Base-by-base conservation (phyloP, 371 early-diverging fungal genomes). In the Umbelopsis sp. region DNA sequence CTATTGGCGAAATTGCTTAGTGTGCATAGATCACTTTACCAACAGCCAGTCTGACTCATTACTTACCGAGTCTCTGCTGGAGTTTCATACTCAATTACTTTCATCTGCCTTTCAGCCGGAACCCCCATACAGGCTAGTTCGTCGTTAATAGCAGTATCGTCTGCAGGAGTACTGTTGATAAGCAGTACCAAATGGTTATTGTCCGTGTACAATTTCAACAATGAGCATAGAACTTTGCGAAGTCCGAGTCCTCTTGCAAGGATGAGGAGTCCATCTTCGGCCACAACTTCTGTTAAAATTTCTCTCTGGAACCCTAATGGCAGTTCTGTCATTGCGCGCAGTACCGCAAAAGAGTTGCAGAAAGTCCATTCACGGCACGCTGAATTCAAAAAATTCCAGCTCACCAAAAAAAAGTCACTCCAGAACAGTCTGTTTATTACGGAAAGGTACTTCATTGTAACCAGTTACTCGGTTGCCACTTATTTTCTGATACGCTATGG, bases 221-320 rank as follows among this genome's bases (percentile, higher is more conserved):
- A 83, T 53, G 87, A 76, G 16, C 88, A 85, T 24, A 96, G 76
- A 11, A 96, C 82, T 25, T 77, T 79, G 35, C 85, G 76, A n/a
- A 94, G 79, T 5, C 95, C 94, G 0, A 98, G 84, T 0, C 98
- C 98, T 11, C 87, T 86, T 0, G 94, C 89, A 52, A 91, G 76
- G 16, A 98, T 85, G 45, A 96, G 79, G n/a, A 98, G 77, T 1
- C 90, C 96, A 78, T 96, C 95, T 64, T 92, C 89, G 11, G 80
- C 80, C 4, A 91, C 82, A 24, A 94, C 70, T 38, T 89, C 89
- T 41, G 87, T 83, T 2, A 94, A 72, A 63, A 94, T 90, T 67
- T 87, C 84, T 38, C 87, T 86, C 69, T 94, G 94, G 68, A 90
- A 94, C 70, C 85, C 81, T 16, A 93, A 69, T 9, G 75, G 74